Evolutionary conservation across 202 grass and related monocot genomes (phyloP), one percentile per base, ranked within the genome.

Genomic region (Setaria italica): DNA sequence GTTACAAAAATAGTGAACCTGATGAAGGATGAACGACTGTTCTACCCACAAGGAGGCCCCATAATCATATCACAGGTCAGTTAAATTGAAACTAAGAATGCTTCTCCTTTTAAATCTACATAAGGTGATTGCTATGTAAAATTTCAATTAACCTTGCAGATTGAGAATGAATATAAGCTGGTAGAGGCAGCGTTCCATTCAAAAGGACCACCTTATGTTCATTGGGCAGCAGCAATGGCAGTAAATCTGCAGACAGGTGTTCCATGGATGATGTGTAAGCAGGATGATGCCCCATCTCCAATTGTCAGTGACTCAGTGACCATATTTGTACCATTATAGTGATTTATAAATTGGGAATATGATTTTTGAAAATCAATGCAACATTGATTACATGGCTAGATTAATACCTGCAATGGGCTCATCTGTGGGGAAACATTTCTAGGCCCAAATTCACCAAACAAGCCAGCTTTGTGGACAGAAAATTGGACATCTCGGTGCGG

Each of bases 221-320:
- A 32, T 0, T 93, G 91, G 94, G 94, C 94, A 42, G 91, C 94
- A 6, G 67, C 87, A 33, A 93, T 93, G 94, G 94, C 89, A 11
- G 77, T 97, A 54, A 86, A 82, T 57, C 85, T 94, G 9, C 45
- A 88, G 12, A 94, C 91, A 0, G 94, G 94, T 32, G 87, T 97
- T 72, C 94, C 94, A 4, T 97, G 94, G 94, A 84, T 90, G 91
- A 97, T 94, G 91, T 97, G 94, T 83, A 94, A 94, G 43, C 94
- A 97, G 75, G 85, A 90, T 68, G 94, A 97, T 63, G 94, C 91
- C 33, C 94, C 94, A 83, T 83, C 90, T 79, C 87, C 91, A 77
- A 88, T 93, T 70, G 91, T 93, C 30, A 85, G 87, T 92, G 68
- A 54, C 33, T 89, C 20, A 83, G 70, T 89, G 58, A 34, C 6